Evolutionary conservation across 768 basidiomycete species (phyloP).

Genomic region (Collybiopsis luxurians): DNA sequence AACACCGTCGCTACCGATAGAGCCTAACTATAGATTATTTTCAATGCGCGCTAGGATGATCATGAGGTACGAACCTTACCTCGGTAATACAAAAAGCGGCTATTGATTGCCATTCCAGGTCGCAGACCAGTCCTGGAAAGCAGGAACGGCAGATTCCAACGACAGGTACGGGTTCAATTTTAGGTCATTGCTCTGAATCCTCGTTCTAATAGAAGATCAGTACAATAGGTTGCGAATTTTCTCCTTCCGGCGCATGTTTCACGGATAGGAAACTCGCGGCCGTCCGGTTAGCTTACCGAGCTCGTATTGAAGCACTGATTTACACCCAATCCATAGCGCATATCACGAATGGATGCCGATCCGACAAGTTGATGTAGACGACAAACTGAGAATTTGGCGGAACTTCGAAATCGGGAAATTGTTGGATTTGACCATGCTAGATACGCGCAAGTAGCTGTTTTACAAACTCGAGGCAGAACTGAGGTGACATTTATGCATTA

Average conservation of each 20-base stretch:
- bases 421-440: slow-evolving; percentile 60
- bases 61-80: slow-evolving; percentile 37
- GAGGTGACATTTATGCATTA: no score
- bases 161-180: background rate
- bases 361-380: slow-evolving; percentile 50
- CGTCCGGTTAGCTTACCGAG: slow-evolving; percentile 26
- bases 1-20: no score
- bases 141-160: slow-evolving; percentile 54
- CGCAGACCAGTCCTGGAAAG: slow-evolving; percentile 57
- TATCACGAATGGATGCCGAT: slow-evolving; percentile 67
- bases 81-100: background rate
- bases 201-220: slow-evolving; percentile 56
- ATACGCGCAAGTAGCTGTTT: slow-evolving; percentile 56
- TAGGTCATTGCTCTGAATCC: slow-evolving; percentile 25
- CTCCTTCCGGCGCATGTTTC: slow-evolving; percentile 53
- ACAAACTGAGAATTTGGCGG: slow-evolving; percentile 59
- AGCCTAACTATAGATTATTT: no score
- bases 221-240: slow-evolving; percentile 44
- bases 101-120: slow-evolving; percentile 27
- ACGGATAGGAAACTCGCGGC: slow-evolving; percentile 59
- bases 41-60: no score
- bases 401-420: slow-evolving; percentile 64
- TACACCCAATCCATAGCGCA: slow-evolving; percentile 26
- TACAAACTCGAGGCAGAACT: no score
- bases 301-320: background rate